phyloP scores from a whole-genome alignment of 257 asterid species.

The Schizonepeta tenuifolia region DNA sequence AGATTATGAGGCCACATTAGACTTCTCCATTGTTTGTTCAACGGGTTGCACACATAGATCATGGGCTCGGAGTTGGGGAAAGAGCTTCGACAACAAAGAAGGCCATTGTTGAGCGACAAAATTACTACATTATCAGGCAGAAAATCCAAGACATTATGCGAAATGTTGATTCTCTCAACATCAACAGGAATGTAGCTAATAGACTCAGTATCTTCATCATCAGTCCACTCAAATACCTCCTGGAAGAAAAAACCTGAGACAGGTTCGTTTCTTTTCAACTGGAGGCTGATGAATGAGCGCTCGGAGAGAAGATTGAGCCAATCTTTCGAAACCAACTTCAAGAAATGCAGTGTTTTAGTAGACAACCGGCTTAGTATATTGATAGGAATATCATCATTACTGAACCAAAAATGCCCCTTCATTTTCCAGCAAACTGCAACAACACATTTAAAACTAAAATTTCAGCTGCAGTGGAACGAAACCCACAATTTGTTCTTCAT shows the following conservation, averaged over 20 bases:
- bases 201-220: slow-evolving; percentile 33
- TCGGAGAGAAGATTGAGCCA: slow-evolving; percentile 57
- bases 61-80: slow-evolving; percentile 42
- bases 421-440: slow-evolving; percentile 34
- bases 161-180: slow-evolving; percentile 14
- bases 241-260: slow-evolving; percentile 69
- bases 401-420: slow-evolving; percentile 43
- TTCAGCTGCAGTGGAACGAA: not conserved
- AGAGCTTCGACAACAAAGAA: slow-evolving; percentile 63
- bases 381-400: slow-evolving; percentile 42
- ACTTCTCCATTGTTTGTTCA: slow-evolving; percentile 53
- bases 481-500: not conserved
- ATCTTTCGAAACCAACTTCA: slow-evolving; percentile 61
- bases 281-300: slow-evolving; percentile 48
- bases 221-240: slow-evolving; percentile 46
- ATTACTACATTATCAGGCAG: slow-evolving; percentile 60
- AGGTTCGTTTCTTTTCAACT: slow-evolving; percentile 44
- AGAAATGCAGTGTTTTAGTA: slow-evolving; percentile 43
- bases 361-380: slow-evolving; percentile 51
- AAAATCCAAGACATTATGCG: slow-evolving; percentile 44
- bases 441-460: not conserved
- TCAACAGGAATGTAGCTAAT: slow-evolving; percentile 55
- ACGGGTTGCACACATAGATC: slow-evolving; percentile 68
- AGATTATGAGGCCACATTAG: slow-evolving; percentile 50
- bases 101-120: slow-evolving; percentile 57